Percentiles rank a stretch among this genome's conserved stretches.
Evolutionary conservation across 2,329 filamentous ascomycete species (phyloP).

Genomic region (Sarocladium kiliense): DNA sequence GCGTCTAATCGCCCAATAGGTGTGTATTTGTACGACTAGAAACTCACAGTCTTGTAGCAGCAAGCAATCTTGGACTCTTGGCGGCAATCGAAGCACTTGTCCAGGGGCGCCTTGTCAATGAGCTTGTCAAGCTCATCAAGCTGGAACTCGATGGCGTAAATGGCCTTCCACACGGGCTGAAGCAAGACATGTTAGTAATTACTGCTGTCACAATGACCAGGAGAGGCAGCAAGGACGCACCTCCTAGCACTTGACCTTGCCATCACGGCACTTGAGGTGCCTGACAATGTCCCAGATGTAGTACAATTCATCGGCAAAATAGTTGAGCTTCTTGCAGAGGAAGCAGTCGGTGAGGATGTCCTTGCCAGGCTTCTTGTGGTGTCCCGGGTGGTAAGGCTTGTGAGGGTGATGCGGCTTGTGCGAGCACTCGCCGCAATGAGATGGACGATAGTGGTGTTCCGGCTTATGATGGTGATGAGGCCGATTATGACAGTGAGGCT

Average conservation of each 20-base stretch:
- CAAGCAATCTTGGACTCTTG: constrained; percentile 20
- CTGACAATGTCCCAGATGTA: constrained; percentile 17
- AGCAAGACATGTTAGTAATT: constrained; percentile 10
- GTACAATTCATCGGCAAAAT: constrained; percentile 19
- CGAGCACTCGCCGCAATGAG: background rate
- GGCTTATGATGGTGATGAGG: constrained; percentile 10
- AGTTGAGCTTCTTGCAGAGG: constrained; percentile 19
- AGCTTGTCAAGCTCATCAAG: constrained; percentile 21
- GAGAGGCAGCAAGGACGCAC: constrained; percentile 11
- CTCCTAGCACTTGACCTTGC: constrained; percentile 19
- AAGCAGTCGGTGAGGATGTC: constrained; percentile 16
- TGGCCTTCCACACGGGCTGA: constrained; percentile 16
- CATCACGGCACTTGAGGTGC: constrained; percentile 15
- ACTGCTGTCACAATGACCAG: background rate
- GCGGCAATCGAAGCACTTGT: constrained; percentile 18
- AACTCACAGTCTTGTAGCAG: constrained; percentile 20
- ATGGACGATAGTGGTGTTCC: background rate
- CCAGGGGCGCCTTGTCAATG: constrained; percentile 20
- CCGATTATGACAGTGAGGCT: constrained; percentile 2
- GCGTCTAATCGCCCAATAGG: background rate
- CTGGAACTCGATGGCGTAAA: constrained; percentile 22
- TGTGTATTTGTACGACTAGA: background rate
- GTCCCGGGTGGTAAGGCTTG: constrained; percentile 13
- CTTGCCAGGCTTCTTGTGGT: constrained; percentile 12
- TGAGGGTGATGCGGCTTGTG: background rate